Conservation (phyloP, 352 stramenopile genomes). For the Phytopythium boreale region DNA sequence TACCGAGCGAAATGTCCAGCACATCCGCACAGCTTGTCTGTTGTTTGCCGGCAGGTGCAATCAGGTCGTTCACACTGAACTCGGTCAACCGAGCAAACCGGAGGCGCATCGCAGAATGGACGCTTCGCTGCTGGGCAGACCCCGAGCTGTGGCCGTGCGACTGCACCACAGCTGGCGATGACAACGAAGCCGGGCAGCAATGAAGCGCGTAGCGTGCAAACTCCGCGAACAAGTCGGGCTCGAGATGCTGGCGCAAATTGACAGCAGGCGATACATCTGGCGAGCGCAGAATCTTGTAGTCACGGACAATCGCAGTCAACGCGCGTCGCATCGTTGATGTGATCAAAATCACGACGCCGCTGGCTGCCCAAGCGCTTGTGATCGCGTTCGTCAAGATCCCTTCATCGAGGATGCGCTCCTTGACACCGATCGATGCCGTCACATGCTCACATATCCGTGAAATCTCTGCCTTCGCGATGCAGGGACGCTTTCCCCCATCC, state of each 20-base stretch:
- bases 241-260: conserved; percentile 41
- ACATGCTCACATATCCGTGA: conserved; percentile 30
- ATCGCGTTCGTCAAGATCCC: conserved; percentile 32
- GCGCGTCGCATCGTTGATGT: conserved; percentile 18
- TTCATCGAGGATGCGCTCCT: conserved; percentile 44
- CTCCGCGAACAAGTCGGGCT: conserved; percentile 35
- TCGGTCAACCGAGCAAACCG: conserved; percentile 22
- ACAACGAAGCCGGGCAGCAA: conserved; percentile 29
- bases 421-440: conserved; percentile 34
- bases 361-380: conserved; percentile 24
- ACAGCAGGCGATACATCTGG: conserved; percentile 31
- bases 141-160: neutral
- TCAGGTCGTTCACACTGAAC: conserved; percentile 8
- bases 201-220: conserved; percentile 35
- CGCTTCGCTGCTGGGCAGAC: conserved; percentile 38
- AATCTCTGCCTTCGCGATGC: conserved; percentile 27
- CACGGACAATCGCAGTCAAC: conserved; percentile 16
- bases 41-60: conserved; percentile 3
- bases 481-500: conserved; percentile 26
- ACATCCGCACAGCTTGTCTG: conserved; percentile 18
- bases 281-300: conserved; percentile 41
- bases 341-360: conserved; percentile 15
- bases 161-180: conserved; percentile 11
- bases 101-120: conserved; percentile 63
- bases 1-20: conserved; percentile 35